These are phyloP conservation scores for Cryptococcus floricola DNA, from an alignment of 1,284 basidiomycete species.

Conservation along the genomic window DNA sequence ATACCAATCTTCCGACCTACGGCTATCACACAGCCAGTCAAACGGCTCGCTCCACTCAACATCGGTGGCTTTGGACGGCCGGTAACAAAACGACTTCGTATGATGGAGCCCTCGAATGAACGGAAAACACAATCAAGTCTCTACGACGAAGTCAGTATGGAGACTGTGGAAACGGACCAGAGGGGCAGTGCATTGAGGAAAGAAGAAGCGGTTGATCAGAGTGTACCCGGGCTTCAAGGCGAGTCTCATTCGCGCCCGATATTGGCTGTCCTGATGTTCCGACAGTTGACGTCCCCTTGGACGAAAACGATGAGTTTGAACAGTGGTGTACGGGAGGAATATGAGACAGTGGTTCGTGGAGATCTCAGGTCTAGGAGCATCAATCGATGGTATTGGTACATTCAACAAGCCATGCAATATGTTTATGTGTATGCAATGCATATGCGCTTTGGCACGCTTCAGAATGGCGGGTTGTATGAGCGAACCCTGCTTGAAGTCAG, in stretches of 20 bases:
- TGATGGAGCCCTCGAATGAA: background rate
- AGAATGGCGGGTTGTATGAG: constrained; percentile 18
- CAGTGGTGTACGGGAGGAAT: background rate
- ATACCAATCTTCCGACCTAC: no score
- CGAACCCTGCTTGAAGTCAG: constrained; percentile 9
- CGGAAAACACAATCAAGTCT: no score
- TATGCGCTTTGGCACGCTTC: background rate
- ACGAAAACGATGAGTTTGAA: constrained; percentile 1
- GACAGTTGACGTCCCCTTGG: background rate
- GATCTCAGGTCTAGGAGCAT: background rate
- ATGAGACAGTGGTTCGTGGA: no score
- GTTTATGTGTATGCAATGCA: background rate
- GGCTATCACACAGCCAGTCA: background rate
- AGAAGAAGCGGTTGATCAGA: no score
- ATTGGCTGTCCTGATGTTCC: background rate
- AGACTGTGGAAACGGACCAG: no score
- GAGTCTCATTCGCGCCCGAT: background rate
- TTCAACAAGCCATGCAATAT: background rate
- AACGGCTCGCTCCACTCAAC: background rate
- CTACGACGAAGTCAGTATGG: no score
- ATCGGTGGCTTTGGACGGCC: constrained; percentile 1
- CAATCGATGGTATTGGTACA: background rate
- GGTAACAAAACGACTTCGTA: background rate
- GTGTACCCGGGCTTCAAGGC: background rate
- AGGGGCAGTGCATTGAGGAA: no score